These are phyloP conservation scores for Saturnispora quitensis DNA, from an alignment of 805 yeast genomes.

Conservation along the genomic window DNA sequence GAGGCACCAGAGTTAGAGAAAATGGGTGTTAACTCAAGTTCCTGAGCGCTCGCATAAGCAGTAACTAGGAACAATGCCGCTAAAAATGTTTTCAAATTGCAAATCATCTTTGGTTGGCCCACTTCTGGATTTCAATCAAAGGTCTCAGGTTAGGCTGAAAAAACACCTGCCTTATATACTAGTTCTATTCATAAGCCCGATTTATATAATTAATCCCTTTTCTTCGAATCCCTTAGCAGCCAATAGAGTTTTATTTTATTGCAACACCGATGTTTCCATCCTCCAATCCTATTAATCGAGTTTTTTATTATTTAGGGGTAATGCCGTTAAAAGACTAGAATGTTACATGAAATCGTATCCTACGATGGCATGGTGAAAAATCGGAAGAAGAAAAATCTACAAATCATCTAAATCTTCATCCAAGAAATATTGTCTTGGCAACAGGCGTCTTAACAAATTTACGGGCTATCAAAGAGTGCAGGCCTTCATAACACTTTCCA, in stretches of 20 bases:
- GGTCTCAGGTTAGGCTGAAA: not conserved
- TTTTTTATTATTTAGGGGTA: too few relatives aligned
- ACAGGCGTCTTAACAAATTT: too few relatives aligned
- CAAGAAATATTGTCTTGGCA: too few relatives aligned
- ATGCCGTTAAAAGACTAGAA: not conserved
- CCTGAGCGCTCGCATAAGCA: not conserved
- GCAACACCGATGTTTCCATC: not conserved
- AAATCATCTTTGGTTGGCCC: not conserved
- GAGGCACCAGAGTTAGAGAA: constrained; percentile 6
- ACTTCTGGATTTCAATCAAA: not conserved
- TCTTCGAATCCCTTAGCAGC: not conserved
- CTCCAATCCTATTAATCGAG: not conserved
- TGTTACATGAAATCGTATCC: too few relatives aligned
- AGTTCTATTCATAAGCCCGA: not conserved
- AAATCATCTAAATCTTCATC: too few relatives aligned
- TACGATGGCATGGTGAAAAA: too few relatives aligned
- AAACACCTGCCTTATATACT: not conserved
- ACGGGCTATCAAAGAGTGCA: too few relatives aligned
- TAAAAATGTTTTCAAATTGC: not conserved
- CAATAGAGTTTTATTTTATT: not conserved
- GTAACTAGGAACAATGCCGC: not conserved
- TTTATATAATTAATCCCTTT: too few relatives aligned
- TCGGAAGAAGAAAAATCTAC: too few relatives aligned
- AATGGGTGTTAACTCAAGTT: constrained; percentile 1
- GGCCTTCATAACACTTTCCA: too few relatives aligned